A percentile compares a stretch with the other conserved stretches of the same genome.
These are phyloP conservation scores for Saraca asoca DNA, from an alignment of 331 rosid species.

Conservation along the genomic window DNA sequence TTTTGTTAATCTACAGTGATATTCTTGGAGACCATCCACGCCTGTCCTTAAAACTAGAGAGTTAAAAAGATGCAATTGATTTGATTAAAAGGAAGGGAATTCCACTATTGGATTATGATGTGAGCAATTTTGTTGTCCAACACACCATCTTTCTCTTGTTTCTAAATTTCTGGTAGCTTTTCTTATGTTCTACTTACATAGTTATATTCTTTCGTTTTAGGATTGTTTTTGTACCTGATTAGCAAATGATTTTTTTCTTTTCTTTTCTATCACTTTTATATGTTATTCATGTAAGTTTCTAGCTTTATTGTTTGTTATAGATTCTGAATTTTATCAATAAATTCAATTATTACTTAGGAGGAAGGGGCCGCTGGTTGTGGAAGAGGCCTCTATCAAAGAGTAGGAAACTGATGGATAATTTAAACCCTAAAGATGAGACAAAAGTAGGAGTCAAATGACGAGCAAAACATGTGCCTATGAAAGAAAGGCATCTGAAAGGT, in stretches of 20 bases:
- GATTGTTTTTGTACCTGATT: neutral
- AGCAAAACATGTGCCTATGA: conserved; percentile 24
- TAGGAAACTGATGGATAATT: conserved; percentile 32
- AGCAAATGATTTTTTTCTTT: neutral
- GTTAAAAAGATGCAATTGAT: conserved; percentile 49
- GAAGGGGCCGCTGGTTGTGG: conserved; percentile 60
- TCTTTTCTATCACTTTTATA: neutral
- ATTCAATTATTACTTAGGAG: conserved; percentile 43
- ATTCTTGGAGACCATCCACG: conserved; percentile 68
- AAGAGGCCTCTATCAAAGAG: conserved; percentile 48
- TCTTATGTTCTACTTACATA: neutral
- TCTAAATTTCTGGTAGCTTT: neutral
- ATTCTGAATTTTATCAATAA: neutral
- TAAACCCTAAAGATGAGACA: conserved; percentile 28
- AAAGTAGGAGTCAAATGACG: conserved; percentile 24
- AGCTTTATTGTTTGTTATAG: neutral
- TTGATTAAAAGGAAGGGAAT: conserved; percentile 48
- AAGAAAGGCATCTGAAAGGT: conserved; percentile 59
- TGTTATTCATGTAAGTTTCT: neutral
- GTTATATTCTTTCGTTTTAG: no score
- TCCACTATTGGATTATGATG: conserved; percentile 73
- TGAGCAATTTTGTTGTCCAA: conserved; percentile 27
- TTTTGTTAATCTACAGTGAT: conserved; percentile 49
- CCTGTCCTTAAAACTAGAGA: conserved; percentile 53
- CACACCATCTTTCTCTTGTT: neutral